These are phyloP conservation scores for Nicotiana tabacum DNA, from an alignment of 257 asterid genomes.

Conservation along the genomic window DNA sequence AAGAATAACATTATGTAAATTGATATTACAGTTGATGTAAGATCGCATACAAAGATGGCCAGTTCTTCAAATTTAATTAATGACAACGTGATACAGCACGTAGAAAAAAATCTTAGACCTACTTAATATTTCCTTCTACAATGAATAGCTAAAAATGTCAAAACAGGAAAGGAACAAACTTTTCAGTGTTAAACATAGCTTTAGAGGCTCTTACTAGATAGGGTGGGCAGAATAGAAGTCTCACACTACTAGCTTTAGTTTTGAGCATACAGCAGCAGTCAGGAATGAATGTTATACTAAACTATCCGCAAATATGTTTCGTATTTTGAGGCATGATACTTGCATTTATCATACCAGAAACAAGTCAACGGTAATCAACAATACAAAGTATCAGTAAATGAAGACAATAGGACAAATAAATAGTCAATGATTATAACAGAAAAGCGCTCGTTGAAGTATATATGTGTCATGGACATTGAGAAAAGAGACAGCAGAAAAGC, in stretches of 20 bases:
- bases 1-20: background rate
- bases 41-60: background rate
- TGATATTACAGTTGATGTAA: background rate
- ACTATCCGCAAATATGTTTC: background rate
- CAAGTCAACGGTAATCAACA: background rate
- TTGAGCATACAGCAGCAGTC: too few relatives aligned
- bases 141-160: background rate
- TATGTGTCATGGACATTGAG: background rate
- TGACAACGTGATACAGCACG: background rate
- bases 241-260: too few relatives aligned
- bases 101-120: background rate
- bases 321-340: background rate
- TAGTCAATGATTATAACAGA: background rate
- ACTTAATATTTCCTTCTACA: background rate
- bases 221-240: too few relatives aligned
- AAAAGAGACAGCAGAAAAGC: slow-evolving; percentile 15
- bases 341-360: background rate
- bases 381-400: background rate
- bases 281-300: too few relatives aligned
- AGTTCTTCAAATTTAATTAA: background rate
- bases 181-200: too few relatives aligned
- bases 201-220: too few relatives aligned
- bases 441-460: background rate
- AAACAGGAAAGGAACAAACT: background rate
- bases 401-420: background rate